These are phyloP conservation scores for Phycomyces nitens DNA, from an alignment of 192 early-diverging fungal species.

Conservation along the genomic window DNA sequence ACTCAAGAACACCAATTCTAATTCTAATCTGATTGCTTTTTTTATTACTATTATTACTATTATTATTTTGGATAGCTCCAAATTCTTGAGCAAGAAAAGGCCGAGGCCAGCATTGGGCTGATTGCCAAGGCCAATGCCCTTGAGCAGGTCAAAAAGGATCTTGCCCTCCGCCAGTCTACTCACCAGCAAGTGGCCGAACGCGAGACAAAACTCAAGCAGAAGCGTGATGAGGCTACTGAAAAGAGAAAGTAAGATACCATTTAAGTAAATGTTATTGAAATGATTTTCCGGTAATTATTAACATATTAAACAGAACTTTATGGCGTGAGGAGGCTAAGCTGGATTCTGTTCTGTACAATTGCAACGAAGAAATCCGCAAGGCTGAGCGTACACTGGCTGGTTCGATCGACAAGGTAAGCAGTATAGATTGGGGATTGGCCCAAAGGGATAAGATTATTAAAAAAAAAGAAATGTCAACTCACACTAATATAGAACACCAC, in stretches of 20 bases:
- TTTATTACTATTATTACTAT: conserved; percentile 2
- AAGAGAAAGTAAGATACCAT: conserved; percentile 58
- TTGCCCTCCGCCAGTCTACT: conserved; percentile 21
- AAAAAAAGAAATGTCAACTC: no score
- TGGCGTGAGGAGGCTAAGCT: conserved; percentile 87
- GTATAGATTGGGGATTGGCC: neutral
- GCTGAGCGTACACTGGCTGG: conserved; percentile 68
- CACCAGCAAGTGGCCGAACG: neutral
- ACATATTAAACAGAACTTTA: conserved; percentile 38
- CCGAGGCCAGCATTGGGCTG: neutral
- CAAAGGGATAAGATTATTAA: no score
- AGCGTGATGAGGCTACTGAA: conserved; percentile 62
- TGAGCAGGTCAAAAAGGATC: neutral
- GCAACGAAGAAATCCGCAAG: conserved; percentile 71
- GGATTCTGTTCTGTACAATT: conserved; percentile 60
- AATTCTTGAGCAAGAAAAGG: conserved; percentile 39
- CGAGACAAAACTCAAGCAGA: conserved; percentile 35
- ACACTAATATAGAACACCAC: conserved; percentile 56
- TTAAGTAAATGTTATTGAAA: neutral
- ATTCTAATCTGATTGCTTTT: neutral
- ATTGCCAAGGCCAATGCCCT: neutral
- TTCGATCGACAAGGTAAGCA: conserved; percentile 72
- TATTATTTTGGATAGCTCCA: conserved; percentile 12
- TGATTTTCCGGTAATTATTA: no score
- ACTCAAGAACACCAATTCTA: neutral